Evolutionary conservation across 73 alveolate genomes (phyloP), one percentile per base, ranked within the genome.

Genomic region (Paramecium sexaurelia): DNA sequence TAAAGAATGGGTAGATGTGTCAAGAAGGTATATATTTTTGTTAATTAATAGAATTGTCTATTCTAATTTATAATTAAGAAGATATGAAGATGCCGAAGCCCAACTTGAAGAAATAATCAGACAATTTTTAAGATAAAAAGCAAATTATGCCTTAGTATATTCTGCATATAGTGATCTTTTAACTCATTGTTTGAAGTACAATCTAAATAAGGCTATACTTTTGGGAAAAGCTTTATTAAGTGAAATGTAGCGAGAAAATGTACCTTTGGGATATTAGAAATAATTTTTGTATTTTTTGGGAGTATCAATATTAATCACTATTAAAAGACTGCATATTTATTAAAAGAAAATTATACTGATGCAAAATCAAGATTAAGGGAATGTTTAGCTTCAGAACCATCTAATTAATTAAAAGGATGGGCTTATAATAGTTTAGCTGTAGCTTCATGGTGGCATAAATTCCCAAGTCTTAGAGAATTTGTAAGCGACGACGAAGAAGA

Each of bases 361-460:
- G 93, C 93, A n/a, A 86, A 86, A 27, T 56, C 43, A 9, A 55
- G 93, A 40, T 55, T 86, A 8, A 57, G 87, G 37, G 93, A 86
- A 36, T 86, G 93, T 26, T 24, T 86, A 19, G 41, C 55, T 33
- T 47, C 68, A 57, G 93, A 86, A 8, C 93, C 93, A 24, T 51
- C 67, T 33, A 71, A 71, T 57, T 9, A 36, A 13, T 51, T 86
- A n/a, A 86, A 75, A 86, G 93, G 93, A 3, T 86, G 85, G 83
- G 87, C 93, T 19, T 57, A 56, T n/a, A 86, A 86, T 66, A 86
- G 71, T 75, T 61, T 86, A 11, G 93, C 87, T 24, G 86, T 86
- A 2, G 93, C 93, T 5, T 57, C 87, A 56, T 86, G 93, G 93
- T 86, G 93, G 93, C 93, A 86, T 43, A 86, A 61, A 55, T 75